These are phyloP conservation scores for Hansenula lynferdii DNA, from an alignment of 1,139 yeast species.

Conservation along the genomic window DNA sequence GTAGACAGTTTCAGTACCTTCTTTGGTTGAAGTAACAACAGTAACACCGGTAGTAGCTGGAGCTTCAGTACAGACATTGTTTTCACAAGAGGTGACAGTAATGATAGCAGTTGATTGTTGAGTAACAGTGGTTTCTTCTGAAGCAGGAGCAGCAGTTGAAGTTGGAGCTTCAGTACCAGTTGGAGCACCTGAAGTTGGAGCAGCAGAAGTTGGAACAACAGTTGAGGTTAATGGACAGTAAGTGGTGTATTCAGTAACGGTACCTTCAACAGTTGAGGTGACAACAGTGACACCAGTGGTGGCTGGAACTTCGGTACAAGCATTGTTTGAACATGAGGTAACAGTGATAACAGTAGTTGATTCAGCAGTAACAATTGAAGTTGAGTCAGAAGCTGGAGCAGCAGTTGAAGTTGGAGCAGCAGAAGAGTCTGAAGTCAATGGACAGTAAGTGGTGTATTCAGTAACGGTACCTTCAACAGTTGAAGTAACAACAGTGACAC, in stretches of 20 bases:
- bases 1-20: constrained; percentile 2
- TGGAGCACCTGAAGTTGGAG: constrained; percentile 2
- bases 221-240: constrained; percentile 1
- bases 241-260: constrained; percentile 20
- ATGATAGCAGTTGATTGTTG: constrained; percentile 20
- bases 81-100: constrained; percentile 34
- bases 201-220: constrained; percentile 2
- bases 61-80: constrained; percentile 13
- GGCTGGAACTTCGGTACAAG: constrained; percentile 4
- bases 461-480: constrained; percentile 25
- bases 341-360: constrained; percentile 4
- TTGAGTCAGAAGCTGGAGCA: not conserved
- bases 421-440: constrained; percentile 1
- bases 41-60: not conserved
- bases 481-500: constrained; percentile 20
- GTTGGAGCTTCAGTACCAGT: not conserved
- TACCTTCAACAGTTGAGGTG: constrained; percentile 23
- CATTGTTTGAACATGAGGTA: not conserved
- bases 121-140: constrained; percentile 17
- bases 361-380: not conserved
- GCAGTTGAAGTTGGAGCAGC: not conserved
- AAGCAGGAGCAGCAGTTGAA: constrained; percentile 2
- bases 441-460: constrained; percentile 9
- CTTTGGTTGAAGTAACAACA: constrained; percentile 1
- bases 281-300: constrained; percentile 16